Evolutionary conservation across 495 filamentous ascomycete species (phyloP), one percentile per base, ranked within the genome.

Genomic region (Talaromyces proteolyticus): DNA sequence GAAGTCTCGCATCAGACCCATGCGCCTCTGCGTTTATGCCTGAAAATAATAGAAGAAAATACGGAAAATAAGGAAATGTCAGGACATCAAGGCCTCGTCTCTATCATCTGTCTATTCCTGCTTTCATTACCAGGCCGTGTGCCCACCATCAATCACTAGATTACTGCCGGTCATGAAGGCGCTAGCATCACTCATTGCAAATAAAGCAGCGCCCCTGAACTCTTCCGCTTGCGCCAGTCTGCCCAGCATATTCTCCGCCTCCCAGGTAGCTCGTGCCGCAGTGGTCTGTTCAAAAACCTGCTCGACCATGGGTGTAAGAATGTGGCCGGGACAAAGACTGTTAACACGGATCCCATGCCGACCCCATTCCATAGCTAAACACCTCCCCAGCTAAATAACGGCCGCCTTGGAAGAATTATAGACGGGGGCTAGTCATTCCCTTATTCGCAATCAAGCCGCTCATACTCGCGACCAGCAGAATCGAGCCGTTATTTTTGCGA

Each of bases 401-500:
- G 84, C 84, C 0, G 85, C 85, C 55, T 88, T 88, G 25, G 76
- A 81, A 0, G 76, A 76, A 62, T 88, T 89, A 63, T 88, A 88
- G 0, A 86, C 82, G 0, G 82, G n/a, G 77, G 4, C 74, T 77
- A 2, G 80, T 72, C 55, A 88, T 73, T 11, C 82, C 84, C 63
- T 84, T 81, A 60, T 92, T 94, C 14, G 89, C 89, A 49, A 94
- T 74, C 5, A 82, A 81, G 10, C 85, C 89, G 58, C 82, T 87
- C 89, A 92, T 92, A 52, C 78, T 84, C 7, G 82, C 89, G 50
- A 92, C 85, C 39, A 92, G 60, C 38, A 86, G 76, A 44, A 93
- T 79, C 40, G 82, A 87, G 4, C 87, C 88, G 56, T 65, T 68
- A 26, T 63, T 60, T 42, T 76, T 65, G 55, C 71, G 70, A 20